Conservation (phyloP, 2,329 filamentous ascomycete genomes). For the Anthostomella pinea region DNA sequence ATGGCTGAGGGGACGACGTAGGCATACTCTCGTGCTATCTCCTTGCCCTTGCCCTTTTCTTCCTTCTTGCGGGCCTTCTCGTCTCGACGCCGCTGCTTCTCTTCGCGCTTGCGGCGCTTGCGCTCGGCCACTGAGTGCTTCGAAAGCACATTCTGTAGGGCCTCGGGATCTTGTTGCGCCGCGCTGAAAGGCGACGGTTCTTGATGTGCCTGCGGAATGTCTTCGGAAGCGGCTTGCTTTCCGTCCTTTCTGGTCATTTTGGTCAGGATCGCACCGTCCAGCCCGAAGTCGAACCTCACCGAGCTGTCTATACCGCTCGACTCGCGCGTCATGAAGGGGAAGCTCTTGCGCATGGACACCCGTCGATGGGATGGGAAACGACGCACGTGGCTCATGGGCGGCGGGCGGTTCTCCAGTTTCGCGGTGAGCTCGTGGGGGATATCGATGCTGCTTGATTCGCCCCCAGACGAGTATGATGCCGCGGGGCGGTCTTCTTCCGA, state of each 20-base stretch:
- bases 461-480: conserved; percentile 8
- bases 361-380: not conserved
- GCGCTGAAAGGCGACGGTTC: no score
- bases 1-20: no score
- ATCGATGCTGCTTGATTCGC: conserved; percentile 6
- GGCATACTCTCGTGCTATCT: no score
- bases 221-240: conserved; percentile 3
- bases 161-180: conserved; percentile 12
- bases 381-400: no score
- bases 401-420: conserved; percentile 5
- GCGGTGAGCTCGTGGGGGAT: conserved; percentile 11
- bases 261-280: conserved; percentile 22
- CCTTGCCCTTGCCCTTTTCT: conserved; percentile 19
- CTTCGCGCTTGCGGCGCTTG: conserved; percentile 20
- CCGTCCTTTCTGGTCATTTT: conserved; percentile 13
- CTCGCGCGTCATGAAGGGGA: conserved; percentile 16
- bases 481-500: conserved; percentile 15
- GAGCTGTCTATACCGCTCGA: conserved; percentile 11
- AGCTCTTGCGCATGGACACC: conserved; percentile 10
- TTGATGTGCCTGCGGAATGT: not conserved
- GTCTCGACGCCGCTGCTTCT: conserved; percentile 18
- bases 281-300: conserved; percentile 19
- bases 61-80: conserved; percentile 15
- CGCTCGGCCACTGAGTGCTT: conserved; percentile 23
- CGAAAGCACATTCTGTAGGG: conserved; percentile 17